phyloP scores from a whole-genome alignment of 106 monocot species.

The Phalaenopsis equestris region DNA sequence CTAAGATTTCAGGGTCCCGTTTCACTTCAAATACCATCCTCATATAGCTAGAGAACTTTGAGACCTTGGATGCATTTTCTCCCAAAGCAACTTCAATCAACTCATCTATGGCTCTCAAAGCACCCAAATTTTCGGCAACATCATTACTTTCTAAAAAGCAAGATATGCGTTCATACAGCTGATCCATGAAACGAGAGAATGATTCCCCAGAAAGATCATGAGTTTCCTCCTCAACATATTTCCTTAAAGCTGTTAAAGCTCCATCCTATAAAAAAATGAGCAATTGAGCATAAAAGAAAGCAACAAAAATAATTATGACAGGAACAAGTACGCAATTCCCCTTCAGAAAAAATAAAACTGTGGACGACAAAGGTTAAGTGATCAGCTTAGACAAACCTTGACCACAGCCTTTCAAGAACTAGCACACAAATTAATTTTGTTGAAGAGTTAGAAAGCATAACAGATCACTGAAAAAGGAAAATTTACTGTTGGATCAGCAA shows the following conservation, averaged over 20 bases:
- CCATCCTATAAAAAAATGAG: slow-evolving; percentile 38
- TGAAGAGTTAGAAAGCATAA: too few species aligned
- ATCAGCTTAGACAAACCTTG: background rate
- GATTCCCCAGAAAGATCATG: slow-evolving; percentile 79
- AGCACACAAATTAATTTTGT: too few species aligned
- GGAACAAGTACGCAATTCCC: background rate
- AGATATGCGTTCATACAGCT: slow-evolving; percentile 76
- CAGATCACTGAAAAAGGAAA: too few species aligned
- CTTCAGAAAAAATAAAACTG: background rate
- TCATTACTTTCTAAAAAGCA: slow-evolving; percentile 68
- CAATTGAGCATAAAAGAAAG: background rate
- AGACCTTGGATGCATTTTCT: slow-evolving; percentile 89
- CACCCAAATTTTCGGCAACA: slow-evolving; percentile 72
- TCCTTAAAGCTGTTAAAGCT: slow-evolving; percentile 35
- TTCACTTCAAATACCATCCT: slow-evolving; percentile 78
- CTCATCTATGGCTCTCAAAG: slow-evolving; percentile 84
- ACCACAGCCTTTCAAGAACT: too few species aligned
- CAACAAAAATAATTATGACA: background rate
- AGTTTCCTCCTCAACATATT: slow-evolving; percentile 75
- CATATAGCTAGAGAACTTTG: slow-evolving; percentile 79
- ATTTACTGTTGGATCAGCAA: too few species aligned
- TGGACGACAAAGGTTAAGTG: background rate
- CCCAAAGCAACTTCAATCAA: slow-evolving; percentile 73
- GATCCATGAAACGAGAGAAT: slow-evolving; percentile 94
- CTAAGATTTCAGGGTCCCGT: slow-evolving; percentile 72